phyloP scores from a whole-genome alignment of 2,329 filamentous ascomycete species.

The Colletotrichum lentis region DNA sequence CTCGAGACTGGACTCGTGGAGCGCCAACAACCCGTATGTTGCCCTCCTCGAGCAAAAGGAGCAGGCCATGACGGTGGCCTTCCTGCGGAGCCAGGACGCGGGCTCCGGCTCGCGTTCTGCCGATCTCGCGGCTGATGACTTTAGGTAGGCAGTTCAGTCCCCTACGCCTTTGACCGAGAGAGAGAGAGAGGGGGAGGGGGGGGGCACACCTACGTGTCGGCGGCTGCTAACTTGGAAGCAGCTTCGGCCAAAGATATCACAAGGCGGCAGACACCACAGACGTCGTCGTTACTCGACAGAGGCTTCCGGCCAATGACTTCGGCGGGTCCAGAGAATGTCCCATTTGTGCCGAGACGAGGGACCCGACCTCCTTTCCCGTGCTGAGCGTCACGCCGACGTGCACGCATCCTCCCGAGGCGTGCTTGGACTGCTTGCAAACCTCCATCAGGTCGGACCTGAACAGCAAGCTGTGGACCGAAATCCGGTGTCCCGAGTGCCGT shows the following conservation, averaged over 20 bases:
- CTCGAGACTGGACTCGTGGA: neutral
- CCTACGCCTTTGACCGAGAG: neutral
- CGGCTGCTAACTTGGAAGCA: slow-evolving; percentile 17
- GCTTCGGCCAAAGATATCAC: slow-evolving; percentile 50
- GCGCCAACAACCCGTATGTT: slow-evolving; percentile 44
- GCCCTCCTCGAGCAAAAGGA: slow-evolving; percentile 46
- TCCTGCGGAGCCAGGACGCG: slow-evolving; percentile 44
- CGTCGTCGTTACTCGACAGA: slow-evolving; percentile 46
- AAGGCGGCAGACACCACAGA: slow-evolving; percentile 41
- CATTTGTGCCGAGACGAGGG: slow-evolving; percentile 50
- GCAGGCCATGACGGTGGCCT: slow-evolving; percentile 44
- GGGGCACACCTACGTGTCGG: slow-evolving; percentile 15
- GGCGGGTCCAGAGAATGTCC: slow-evolving; percentile 46
- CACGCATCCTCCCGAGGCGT: slow-evolving; percentile 46
- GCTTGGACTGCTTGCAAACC: slow-evolving; percentile 47
- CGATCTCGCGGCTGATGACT: slow-evolving; percentile 44
- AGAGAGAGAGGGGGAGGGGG: no score
- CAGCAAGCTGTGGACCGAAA: slow-evolving; percentile 53
- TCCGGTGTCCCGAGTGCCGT: slow-evolving; percentile 63
- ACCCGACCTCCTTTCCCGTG: slow-evolving; percentile 44
- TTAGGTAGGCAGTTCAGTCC: slow-evolving; percentile 47
- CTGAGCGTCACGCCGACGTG: slow-evolving; percentile 47
- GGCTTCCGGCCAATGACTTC: slow-evolving; percentile 40
- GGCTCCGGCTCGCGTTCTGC: slow-evolving; percentile 24
- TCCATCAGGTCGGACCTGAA: slow-evolving; percentile 49